Percentiles rank a stretch among this genome's conserved stretches.
Conservation (phyloP, 2,329 filamentous ascomycete genomes). For the Claviceps lovelessii region DNA sequence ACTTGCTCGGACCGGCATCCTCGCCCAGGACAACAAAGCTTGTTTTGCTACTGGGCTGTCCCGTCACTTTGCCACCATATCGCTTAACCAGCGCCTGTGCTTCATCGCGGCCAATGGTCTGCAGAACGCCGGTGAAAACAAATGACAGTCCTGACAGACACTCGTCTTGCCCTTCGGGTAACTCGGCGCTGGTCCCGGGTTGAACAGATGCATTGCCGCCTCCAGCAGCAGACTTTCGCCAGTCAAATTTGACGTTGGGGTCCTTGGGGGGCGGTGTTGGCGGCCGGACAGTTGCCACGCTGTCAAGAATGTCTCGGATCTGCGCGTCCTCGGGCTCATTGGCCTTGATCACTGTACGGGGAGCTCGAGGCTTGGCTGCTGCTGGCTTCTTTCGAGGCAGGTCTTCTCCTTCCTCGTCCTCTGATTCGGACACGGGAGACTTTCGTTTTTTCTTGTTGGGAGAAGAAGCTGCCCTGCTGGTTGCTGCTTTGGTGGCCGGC, state of each 20-base stretch:
- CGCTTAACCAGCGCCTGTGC: conserved; percentile 76
- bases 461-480: conserved; percentile 17
- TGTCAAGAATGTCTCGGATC: conserved; percentile 67
- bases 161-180: conserved; percentile 74
- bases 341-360: conserved; percentile 48
- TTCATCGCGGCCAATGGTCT: conserved; percentile 69
- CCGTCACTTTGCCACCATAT: conserved; percentile 84
- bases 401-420: conserved; percentile 44
- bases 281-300: conserved; percentile 66
- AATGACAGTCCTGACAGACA: conserved; percentile 83
- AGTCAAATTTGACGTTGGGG: conserved; percentile 66
- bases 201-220: conserved; percentile 46
- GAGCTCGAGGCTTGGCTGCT: conserved; percentile 42
- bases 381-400: conserved; percentile 43
- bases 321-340: conserved; percentile 55
- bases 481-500: conserved; percentile 13
- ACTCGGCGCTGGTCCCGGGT: conserved; percentile 50
- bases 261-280: conserved; percentile 69
- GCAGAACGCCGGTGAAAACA: conserved; percentile 84
- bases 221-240: conserved; percentile 43
- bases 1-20: conserved; percentile 86
- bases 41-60: conserved; percentile 79
- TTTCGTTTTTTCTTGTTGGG: conserved; percentile 44
- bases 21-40: conserved; percentile 82
- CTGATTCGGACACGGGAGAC: conserved; percentile 37